phyloP scores from a whole-genome alignment of 2,329 filamentous ascomycete species.

The Hirsutella rhossiliensis region DNA sequence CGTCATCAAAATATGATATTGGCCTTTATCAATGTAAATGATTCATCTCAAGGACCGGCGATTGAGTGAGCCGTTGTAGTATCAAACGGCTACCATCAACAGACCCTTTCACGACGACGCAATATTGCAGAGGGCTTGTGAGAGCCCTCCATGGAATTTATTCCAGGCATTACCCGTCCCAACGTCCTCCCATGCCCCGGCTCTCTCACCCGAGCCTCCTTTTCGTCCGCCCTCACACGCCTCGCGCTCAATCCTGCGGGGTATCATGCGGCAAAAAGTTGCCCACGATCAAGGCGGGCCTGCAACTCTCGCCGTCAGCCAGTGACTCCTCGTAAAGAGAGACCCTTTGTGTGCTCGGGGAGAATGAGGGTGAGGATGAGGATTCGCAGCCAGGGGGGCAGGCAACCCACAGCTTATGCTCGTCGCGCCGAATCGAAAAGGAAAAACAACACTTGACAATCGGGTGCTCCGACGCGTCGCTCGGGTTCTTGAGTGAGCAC shows the following conservation, averaged over 20 bases:
- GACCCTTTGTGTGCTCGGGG: not conserved
- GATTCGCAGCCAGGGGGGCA: too few species aligned
- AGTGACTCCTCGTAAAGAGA: not conserved
- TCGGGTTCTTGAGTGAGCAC: constrained; percentile 78
- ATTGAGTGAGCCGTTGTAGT: not conserved
- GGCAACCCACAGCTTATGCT: constrained; percentile 77
- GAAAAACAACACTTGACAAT: constrained; percentile 93
- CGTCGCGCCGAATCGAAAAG: constrained; percentile 89
- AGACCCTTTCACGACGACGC: too few species aligned
- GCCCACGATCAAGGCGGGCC: constrained; percentile 87
- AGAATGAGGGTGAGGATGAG: not conserved
- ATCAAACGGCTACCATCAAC: not conserved
- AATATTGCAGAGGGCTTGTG: too few species aligned
- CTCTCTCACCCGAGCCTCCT: too few species aligned
- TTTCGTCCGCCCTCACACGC: not conserved
- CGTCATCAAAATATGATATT: too few species aligned
- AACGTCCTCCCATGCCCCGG: too few species aligned
- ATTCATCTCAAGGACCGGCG: not conserved
- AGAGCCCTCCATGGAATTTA: too few species aligned
- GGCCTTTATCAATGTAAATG: too few species aligned
- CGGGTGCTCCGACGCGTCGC: constrained; percentile 53
- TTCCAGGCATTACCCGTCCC: too few species aligned
- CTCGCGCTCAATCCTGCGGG: constrained; percentile 7
- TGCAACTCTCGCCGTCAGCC: constrained; percentile 21
- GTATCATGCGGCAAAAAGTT: constrained; percentile 89